Evolutionary conservation across 768 basidiomycete genomes (phyloP), one percentile per base, ranked within the genome.

Genomic region (Xerocomellus amylosporus): DNA sequence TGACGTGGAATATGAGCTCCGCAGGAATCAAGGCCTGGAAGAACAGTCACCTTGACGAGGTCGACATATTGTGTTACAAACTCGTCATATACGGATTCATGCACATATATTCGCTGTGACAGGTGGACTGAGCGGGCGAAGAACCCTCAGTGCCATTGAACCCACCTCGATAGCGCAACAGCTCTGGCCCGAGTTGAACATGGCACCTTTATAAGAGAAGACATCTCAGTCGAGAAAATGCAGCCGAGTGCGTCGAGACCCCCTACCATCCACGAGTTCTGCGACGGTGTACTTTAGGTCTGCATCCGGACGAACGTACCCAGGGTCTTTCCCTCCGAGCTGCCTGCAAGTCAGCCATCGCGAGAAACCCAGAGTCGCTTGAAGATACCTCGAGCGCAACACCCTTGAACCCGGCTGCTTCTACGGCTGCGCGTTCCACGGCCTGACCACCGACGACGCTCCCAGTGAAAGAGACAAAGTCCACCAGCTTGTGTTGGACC

Each of bases 281-380:
- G 83, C 79, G 13, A 84, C 86, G 0, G 93, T 88, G 63, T 88
- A 98, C 12, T 83, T 81, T 1, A 97, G 64, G 71, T 97, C 84
- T 0, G 89, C 93, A 69, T 98, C 96, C 2, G 81, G 73, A 22
- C 93, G 77, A 7, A 99, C 94, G 65, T 98, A 99, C 2, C 96
- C 97, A 3, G 97, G 93, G 65, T 99, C 97, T 71, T 99, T 98
- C 1, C 97, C 97, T 2, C 97, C 97, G 15, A 99, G 83, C 89
- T 93, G 59, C 19, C 30, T 38, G 26, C n/a, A 49, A 46, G 47
- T 65, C n/a, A 63, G 20, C 19, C 34, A 38, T 20, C 20, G 10
- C 13, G 9, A 33, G 45, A 37, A 20, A 7, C 28, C n/a, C 4
- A 0, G 26, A 15, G 19, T 36, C n/a, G 2, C 8, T 7, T 42